Evolutionary conservation across 1,139 yeast species (phyloP), one percentile per base, ranked within the genome.

Genomic region (Blastobotrys indianensis): DNA sequence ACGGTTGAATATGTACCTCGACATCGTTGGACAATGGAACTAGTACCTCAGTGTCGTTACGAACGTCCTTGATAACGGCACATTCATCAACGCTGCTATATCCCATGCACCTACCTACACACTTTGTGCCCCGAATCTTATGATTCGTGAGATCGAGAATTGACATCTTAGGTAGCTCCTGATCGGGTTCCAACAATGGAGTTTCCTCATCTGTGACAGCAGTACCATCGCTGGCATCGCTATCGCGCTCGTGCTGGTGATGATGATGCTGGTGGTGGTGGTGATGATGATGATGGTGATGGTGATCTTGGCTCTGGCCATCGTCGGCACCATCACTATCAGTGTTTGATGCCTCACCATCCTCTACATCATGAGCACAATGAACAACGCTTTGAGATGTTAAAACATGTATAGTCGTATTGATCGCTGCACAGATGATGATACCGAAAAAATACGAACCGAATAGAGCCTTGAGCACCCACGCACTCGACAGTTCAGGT

Each of bases 311-410:
- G 20, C 40, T 30, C 28, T 37, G 35, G 16, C 37, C 37, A 13
- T 53, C 55, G 28, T 43, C 45, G 42, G 56, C 56, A 29, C 47
- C 41, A 17, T 37, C 41, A 25, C 54, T 54, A 15, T 42, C 46
- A 39, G 58, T 57, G 34, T 46, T 41, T 39, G 61, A 57, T 20
- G 39, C 48, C 40, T 61, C 55, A 16, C 42, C 36, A 32, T 55
- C 17, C 16, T 48, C 58, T 7, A 51, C 65, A 12, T 57, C 72
- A 57, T 88, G 96, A 13, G 79, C 82, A 63, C 97, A 88, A 60
- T 88, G 96, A 0, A 90, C 86, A 28, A 90, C 77, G 29, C 94
- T 82, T 58, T 85, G 86, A 48, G 92, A 79, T 1, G 97, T 86
- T 46, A 82, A 63, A 37, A 79, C 64, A 62, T 90, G 96, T 12